Conservation (phyloP, 805 yeast genomes). For the Wickerhamiella musiphila region DNA sequence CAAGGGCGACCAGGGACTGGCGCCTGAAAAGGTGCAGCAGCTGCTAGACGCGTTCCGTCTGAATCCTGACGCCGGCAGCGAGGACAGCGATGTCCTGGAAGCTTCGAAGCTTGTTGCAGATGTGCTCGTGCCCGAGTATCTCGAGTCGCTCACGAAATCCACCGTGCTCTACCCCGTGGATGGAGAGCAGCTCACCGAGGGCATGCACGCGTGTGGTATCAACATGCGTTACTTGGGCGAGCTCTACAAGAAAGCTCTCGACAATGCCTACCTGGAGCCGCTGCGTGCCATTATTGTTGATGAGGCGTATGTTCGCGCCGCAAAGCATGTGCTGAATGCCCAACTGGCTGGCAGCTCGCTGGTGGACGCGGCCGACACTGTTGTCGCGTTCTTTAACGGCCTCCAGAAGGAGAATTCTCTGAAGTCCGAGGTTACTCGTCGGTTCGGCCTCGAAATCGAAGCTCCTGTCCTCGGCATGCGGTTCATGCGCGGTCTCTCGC, state of each 20-base stretch:
- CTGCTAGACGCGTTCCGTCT: conserved; percentile 38
- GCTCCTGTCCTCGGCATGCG: no score
- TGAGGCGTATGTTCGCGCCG: conserved; percentile 68
- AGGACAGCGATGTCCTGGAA: conserved; percentile 50
- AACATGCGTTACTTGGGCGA: conserved; percentile 81
- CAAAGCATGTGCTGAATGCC: conserved; percentile 54
- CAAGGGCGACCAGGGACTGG: conserved; percentile 23
- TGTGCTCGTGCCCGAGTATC: conserved; percentile 43
- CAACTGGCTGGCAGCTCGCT: conserved; percentile 31
- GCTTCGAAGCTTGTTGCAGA: conserved; percentile 46
- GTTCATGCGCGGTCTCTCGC: conserved; percentile 52
- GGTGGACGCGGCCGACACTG: conserved; percentile 37
- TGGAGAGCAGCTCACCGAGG: conserved; percentile 52
- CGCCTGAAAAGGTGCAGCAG: conserved; percentile 24
- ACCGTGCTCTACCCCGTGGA: conserved; percentile 48
- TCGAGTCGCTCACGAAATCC: conserved; percentile 36
- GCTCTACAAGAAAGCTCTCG: no score
- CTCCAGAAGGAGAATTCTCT: conserved; percentile 34
- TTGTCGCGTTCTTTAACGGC: conserved; percentile 56
- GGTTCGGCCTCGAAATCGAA: conserved; percentile 26
- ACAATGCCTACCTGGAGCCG: conserved; percentile 26
- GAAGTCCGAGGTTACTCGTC: conserved; percentile 38
- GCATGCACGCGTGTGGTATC: conserved; percentile 68
- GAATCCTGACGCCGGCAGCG: conserved; percentile 38
- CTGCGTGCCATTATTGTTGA: conserved; percentile 31